A percentile compares a stretch with the other conserved stretches of the same genome.
phyloP scores from a whole-genome alignment of 192 early-diverging fungal species.

The Coemansia pectinata region DNA sequence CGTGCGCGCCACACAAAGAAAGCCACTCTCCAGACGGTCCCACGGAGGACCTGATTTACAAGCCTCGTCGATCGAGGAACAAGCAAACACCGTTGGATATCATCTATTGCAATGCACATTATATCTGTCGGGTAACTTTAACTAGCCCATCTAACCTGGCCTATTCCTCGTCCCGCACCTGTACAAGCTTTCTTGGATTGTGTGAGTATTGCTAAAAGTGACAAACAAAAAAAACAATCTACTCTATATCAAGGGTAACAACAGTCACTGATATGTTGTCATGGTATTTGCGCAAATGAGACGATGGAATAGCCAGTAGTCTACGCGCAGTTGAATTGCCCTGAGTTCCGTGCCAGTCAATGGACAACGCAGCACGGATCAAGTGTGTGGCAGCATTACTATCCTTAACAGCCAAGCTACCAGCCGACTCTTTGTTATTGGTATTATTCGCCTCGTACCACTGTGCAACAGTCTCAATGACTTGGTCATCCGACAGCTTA shows the following conservation, averaged over 20 bases:
- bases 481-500: slow-evolving; percentile 65
- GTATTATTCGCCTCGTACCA: slow-evolving; percentile 42
- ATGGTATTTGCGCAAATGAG: slow-evolving; percentile 63
- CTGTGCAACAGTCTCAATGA: slow-evolving; percentile 41
- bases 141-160: too few species aligned
- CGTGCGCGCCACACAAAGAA: too few species aligned
- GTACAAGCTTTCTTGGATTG: too few species aligned
- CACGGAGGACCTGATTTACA: too few species aligned
- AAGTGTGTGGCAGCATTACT: slow-evolving; percentile 70
- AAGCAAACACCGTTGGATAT: too few species aligned
- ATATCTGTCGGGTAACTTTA: too few species aligned
- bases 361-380: slow-evolving; percentile 61
- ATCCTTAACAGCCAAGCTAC: slow-evolving; percentile 35
- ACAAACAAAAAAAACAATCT: neutral
- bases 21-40: too few species aligned
- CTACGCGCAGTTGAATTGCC: slow-evolving; percentile 62
- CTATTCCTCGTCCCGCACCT: too few species aligned
- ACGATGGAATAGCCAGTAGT: slow-evolving; percentile 67
- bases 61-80: too few species aligned
- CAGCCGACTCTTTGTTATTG: neutral
- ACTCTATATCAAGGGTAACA: slow-evolving; percentile 42
- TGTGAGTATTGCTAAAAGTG: neutral
- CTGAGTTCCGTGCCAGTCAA: slow-evolving; percentile 55
- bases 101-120: too few species aligned
- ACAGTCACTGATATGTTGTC: slow-evolving; percentile 86